These are phyloP conservation scores for Hortiboletus flavorubellus DNA, from an alignment of 768 basidiomycete species.

Conservation along the genomic window DNA sequence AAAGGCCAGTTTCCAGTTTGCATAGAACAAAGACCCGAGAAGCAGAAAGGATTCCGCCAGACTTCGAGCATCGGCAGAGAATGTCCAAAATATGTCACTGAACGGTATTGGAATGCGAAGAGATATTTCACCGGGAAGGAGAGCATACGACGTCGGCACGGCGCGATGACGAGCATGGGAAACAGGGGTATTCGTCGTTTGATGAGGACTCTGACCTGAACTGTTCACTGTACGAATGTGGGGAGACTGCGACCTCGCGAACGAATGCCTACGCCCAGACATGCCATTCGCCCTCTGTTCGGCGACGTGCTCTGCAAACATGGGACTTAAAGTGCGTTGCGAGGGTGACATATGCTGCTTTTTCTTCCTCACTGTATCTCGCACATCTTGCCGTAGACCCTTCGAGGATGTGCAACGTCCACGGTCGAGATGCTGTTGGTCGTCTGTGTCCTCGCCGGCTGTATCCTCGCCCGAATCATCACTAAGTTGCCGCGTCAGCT, in stretches of 20 bases:
- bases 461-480: conserved; percentile 51
- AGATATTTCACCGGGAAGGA: conserved; percentile 50
- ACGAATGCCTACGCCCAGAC: conserved; percentile 41
- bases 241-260: conserved; percentile 75
- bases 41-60: conserved; percentile 64
- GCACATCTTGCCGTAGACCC: conserved; percentile 25
- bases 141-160: conserved; percentile 19
- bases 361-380: conserved; percentile 28
- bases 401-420: conserved; percentile 41
- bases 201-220: conserved; percentile 36
- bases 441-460: conserved; percentile 58
- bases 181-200: conserved; percentile 38
- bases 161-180: conserved; percentile 42
- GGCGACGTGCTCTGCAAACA: conserved; percentile 23
- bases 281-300: conserved; percentile 36
- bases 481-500: conserved; percentile 31
- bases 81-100: conserved; percentile 37
- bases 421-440: conserved; percentile 40
- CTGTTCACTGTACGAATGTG: conserved; percentile 37
- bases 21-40: conserved; percentile 57
- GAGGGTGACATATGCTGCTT: conserved; percentile 24
- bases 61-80: conserved; percentile 60
- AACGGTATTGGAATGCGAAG: conserved; percentile 45
- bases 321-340: conserved; percentile 25
- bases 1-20: conserved; percentile 39